Evolutionary conservation across 306 rosid genomes (phyloP).

Genomic region (Oxytropis ochrocephala): DNA sequence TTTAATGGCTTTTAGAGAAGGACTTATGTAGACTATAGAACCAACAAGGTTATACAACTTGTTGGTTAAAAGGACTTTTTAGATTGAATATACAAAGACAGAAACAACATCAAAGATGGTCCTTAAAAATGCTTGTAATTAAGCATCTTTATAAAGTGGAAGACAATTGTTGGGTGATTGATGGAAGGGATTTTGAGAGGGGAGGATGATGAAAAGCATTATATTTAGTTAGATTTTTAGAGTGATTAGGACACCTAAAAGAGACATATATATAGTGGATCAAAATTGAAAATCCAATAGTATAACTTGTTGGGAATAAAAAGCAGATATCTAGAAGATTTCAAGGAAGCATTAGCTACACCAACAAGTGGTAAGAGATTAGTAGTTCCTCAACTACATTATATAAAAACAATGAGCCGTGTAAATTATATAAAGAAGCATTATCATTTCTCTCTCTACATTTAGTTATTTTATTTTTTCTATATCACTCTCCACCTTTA

Average conservation of each 20-base stretch:
- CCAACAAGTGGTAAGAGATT: too few species aligned
- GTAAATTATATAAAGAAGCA: too few species aligned
- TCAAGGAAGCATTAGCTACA: not conserved
- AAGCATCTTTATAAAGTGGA: slow-evolving; percentile 37
- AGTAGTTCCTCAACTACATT: too few species aligned
- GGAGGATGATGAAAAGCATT: slow-evolving; percentile 10
- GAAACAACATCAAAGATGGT: not conserved
- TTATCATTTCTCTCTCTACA: too few species aligned
- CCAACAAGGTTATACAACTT: slow-evolving; percentile 42
- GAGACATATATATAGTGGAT: not conserved
- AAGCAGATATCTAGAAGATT: slow-evolving; percentile 3
- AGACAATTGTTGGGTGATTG: slow-evolving; percentile 37
- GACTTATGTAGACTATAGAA: slow-evolving; percentile 34
- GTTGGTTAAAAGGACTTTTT: slow-evolving; percentile 22
- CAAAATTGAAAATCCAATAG: not conserved
- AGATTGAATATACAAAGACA: slow-evolving; percentile 1
- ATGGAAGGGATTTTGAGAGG: slow-evolving; percentile 8
- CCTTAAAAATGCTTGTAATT: slow-evolving; percentile 20
- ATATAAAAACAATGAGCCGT: too few species aligned
- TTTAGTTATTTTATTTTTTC: too few species aligned
- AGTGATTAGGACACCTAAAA: slow-evolving; percentile 21
- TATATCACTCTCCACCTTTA: too few species aligned
- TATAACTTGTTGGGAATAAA: not conserved
- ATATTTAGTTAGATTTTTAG: slow-evolving; percentile 5
- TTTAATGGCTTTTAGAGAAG: slow-evolving; percentile 19